Base-by-base conservation (phyloP, 345 rosid genomes). In the Viola odorata region DNA sequence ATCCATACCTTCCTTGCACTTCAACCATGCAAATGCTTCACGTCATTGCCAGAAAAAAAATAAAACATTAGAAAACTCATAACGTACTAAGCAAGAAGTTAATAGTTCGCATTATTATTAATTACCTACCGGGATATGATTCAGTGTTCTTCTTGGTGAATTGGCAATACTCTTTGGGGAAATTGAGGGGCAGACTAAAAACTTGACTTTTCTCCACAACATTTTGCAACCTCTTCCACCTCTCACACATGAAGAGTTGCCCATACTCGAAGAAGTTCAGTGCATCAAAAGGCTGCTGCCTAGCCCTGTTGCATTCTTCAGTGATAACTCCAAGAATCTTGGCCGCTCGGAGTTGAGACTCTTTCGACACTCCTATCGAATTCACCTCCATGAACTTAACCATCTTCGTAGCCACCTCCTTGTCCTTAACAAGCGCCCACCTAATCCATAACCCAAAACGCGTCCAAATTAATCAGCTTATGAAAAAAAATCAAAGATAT, bases 11-110 rank as follows among this genome's bases (percentile, higher is more conserved):
- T 81, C 85, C 56, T 85, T 77, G 79, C 84, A 72, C 71, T 84
- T 76, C 66, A 92, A 12, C 96, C 96, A 89, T 45, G 91, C 98
- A 73, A 89, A 92, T 32, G 84, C 98, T 92, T 77, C 7, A 37
- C 2, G 9, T 38, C 17, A 2, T 23, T 23, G 32, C 32, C 32
- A 5, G 55, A 23, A 13, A 54, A 41, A 13, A 67, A 55, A 36
- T 17, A 38, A 13, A 41, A 54, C 9, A 45, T 10, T 6, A 72
- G 12, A 16, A 14, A 53, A 36, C 17, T 8, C 32, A 2, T 23
- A 23, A 23, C 32, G 32, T 23, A 23, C 32, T 23, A 5, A 55
- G 0, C 16, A 5, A 37, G 37, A 23, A 1, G 47, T 6, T 44
- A 42, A 4, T 6, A 6, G 1, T 12, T 13, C 0, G 13, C 5